Evolutionary conservation across 179 eudicot species (phyloP).

Genomic region (Silene vulgaris): DNA sequence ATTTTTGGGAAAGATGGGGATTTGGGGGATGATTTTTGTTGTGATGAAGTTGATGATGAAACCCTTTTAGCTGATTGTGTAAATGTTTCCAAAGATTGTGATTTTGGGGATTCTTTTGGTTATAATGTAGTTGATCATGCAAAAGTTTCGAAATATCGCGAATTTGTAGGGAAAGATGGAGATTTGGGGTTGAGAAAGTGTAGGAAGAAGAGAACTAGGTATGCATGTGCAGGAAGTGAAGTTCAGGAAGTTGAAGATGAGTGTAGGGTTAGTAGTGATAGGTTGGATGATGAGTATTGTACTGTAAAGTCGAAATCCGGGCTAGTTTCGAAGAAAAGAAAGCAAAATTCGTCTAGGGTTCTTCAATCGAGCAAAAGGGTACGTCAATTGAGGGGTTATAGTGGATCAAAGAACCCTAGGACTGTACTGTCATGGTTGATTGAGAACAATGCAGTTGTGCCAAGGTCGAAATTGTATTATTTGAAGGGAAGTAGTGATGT

Average conservation of each 20-base stretch:
- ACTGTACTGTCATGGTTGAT: constrained; percentile 78
- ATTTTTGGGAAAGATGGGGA: neutral
- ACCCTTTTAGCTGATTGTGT: too few species aligned
- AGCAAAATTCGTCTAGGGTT: constrained; percentile 25
- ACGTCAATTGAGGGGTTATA: constrained; percentile 30
- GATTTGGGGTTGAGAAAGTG: constrained; percentile 16
- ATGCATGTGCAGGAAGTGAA: neutral
- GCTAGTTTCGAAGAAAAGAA: constrained; percentile 29
- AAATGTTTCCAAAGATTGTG: too few species aligned
- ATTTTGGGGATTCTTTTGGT: too few species aligned
- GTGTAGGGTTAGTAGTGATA: too few species aligned
- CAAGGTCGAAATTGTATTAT: constrained; percentile 59
- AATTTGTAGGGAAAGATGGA: neutral
- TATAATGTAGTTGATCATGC: neutral
- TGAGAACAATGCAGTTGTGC: constrained; percentile 59
- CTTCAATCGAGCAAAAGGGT: constrained; percentile 61
- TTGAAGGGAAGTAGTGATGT: constrained; percentile 22
- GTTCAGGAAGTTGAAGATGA: neutral
- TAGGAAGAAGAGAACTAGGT: constrained; percentile 29
- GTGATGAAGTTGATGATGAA: too few species aligned
- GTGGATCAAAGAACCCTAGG: constrained; percentile 44
- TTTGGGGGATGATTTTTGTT: too few species aligned
- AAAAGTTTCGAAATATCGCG: neutral
- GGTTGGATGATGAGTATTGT: neutral
- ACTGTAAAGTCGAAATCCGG: neutral